Percentiles rank a stretch among this genome's conserved stretches.
Evolutionary conservation across 139 green algal genomes (phyloP).

Genomic region (Tetradesmus lagerheimii): DNA sequence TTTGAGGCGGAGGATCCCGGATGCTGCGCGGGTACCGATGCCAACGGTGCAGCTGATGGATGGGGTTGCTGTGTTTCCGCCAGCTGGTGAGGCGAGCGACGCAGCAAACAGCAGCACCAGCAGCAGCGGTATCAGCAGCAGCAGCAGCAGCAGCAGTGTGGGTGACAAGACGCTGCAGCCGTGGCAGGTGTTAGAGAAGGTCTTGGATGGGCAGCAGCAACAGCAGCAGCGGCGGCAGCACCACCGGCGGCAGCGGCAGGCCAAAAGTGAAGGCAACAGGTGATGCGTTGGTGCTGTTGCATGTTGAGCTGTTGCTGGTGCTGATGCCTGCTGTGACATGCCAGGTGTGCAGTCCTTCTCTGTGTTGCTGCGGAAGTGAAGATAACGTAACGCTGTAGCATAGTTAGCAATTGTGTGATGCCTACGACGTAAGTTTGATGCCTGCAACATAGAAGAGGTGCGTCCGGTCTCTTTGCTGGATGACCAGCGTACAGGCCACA

Average conservation of each 20-base stretch:
- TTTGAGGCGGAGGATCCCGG: neutral
- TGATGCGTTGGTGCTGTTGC: neutral
- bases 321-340: no score
- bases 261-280: neutral
- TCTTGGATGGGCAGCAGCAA: neutral
- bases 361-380: no score
- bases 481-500: neutral
- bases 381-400: no score
- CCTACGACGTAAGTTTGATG: no score
- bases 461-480: no score
- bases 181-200: neutral
- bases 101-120: neutral
- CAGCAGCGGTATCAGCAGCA: neutral
- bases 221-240: conserved; percentile 19
- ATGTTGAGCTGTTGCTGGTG: no score
- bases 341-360: no score
- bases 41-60: neutral
- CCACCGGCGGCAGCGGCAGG: neutral
- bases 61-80: neutral
- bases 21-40: neutral
- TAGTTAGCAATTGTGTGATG: no score
- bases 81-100: no score
- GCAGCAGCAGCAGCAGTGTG: neutral
- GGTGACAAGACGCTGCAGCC: neutral
- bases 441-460: no score